These are phyloP conservation scores for Entomortierella parvispora DNA, from an alignment of 192 early-diverging fungal genomes.

Conservation along the genomic window DNA sequence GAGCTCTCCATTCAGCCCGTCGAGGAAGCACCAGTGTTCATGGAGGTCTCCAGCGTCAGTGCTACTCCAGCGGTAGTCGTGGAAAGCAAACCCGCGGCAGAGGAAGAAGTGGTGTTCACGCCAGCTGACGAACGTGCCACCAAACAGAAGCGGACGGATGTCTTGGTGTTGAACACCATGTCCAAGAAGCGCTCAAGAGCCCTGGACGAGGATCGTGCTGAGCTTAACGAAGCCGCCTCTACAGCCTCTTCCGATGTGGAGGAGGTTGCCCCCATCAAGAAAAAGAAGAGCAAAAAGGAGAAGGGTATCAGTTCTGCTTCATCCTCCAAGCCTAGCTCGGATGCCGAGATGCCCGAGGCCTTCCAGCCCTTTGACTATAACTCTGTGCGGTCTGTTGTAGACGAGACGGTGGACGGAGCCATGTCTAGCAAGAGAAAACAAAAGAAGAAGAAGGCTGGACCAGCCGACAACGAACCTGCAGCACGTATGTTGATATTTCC, in stretches of 20 bases:
- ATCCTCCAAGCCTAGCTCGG: conserved; percentile 4
- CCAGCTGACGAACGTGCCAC: conserved; percentile 31
- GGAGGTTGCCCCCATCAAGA: conserved; percentile 19
- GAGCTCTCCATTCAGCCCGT: conserved; percentile 20
- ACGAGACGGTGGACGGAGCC: conserved; percentile 22
- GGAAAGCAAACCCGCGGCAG: background rate
- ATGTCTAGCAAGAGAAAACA: conserved; percentile 13
- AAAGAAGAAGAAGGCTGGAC: conserved; percentile 23
- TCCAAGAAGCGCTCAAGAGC: conserved; percentile 44
- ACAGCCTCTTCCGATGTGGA: background rate
- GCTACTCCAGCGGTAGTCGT: too few species aligned
- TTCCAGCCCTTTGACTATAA: conserved; percentile 49
- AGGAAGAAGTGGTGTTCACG: conserved; percentile 30
- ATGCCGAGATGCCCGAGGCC: conserved; percentile 10
- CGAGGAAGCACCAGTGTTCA: background rate
- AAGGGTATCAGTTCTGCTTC: conserved; percentile 14
- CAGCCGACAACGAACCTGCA: background rate
- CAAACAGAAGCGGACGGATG: conserved; percentile 47
- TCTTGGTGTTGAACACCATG: conserved; percentile 25
- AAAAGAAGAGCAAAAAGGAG: conserved; percentile 25
- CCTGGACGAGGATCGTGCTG: conserved; percentile 45
- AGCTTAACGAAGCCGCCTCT: conserved; percentile 1
- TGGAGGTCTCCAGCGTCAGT: background rate
- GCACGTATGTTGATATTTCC: conserved; percentile 21
- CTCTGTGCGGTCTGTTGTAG: conserved; percentile 35